phyloP scores from a whole-genome alignment of 192 early-diverging fungal genomes.

The Dissophora globulifera region DNA sequence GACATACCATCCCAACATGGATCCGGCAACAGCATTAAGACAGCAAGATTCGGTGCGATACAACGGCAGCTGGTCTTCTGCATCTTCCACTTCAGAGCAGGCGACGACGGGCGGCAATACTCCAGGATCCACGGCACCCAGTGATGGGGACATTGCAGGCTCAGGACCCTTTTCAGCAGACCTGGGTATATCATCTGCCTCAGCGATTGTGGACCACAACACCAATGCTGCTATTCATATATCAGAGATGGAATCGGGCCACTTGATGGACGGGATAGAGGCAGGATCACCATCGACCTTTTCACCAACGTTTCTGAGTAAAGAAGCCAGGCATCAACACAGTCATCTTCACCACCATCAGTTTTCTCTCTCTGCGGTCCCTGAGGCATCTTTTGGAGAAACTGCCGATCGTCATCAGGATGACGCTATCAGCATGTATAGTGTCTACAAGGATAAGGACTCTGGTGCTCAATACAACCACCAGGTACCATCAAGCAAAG shows the following conservation, averaged over 20 bases:
- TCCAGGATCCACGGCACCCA: background rate
- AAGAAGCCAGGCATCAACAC: background rate
- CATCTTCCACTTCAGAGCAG: conserved; percentile 10
- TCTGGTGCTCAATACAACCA: too few relatives aligned
- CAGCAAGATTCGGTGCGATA: too few relatives aligned
- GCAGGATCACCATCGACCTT: background rate
- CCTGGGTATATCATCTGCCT: background rate
- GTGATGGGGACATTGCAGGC: background rate
- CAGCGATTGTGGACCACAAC: background rate
- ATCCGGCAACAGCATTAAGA: too few relatives aligned
- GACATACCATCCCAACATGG: background rate
- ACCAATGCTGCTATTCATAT: background rate
- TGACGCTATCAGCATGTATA: too few relatives aligned
- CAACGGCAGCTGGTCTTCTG: conserved; percentile 12
- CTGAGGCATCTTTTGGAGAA: conserved; percentile 8
- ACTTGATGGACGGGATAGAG: conserved; percentile 35
- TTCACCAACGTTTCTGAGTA: background rate
- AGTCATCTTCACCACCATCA: background rate
- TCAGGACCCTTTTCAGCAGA: background rate
- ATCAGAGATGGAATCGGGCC: background rate
- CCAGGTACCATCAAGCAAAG: too few relatives aligned
- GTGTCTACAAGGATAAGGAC: too few relatives aligned
- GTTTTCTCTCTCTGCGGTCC: conserved; percentile 18
- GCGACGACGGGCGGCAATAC: background rate
- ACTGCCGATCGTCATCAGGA: too few relatives aligned